Conservation (phyloP, 208 protist genomes). For the Wallacemonas rigidus region DNA sequence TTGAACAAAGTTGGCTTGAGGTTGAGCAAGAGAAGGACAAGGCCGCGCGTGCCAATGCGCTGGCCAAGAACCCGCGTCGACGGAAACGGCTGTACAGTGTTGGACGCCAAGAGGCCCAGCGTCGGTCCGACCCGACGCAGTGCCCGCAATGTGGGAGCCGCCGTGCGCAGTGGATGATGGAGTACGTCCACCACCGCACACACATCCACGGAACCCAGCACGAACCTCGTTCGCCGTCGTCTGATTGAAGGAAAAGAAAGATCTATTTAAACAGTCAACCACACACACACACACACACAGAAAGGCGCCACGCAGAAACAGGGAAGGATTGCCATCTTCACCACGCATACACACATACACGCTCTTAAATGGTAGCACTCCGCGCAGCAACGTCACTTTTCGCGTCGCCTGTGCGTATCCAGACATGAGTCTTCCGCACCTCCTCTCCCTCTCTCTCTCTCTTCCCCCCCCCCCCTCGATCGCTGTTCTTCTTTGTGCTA, state of each 20-base stretch:
- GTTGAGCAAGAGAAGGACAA: slow-evolving; percentile 50
- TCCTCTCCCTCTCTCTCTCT: no score
- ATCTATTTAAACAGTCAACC: not conserved
- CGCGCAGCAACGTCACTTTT: no score
- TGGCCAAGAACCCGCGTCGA: slow-evolving; percentile 22
- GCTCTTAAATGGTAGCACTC: no score
- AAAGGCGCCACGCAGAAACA: no score
- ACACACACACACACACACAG: no score
- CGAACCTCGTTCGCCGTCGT: not conserved
- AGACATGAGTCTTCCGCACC: no score
- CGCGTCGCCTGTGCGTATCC: no score
- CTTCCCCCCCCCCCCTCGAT: no score
- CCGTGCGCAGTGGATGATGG: slow-evolving; percentile 82
- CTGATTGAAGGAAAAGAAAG: not conserved
- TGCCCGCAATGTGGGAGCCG: slow-evolving; percentile 69
- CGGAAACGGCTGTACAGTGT: slow-evolving; percentile 59
- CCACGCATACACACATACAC: no score
- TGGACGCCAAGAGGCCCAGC: slow-evolving; percentile 28
- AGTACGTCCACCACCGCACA: slow-evolving; percentile 83
- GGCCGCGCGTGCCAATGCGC: slow-evolving; percentile 25
- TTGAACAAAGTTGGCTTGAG: slow-evolving; percentile 64
- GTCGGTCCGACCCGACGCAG: slow-evolving; percentile 33
- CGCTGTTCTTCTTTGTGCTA: no score
- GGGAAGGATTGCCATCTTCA: no score
- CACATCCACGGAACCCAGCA: slow-evolving; percentile 25